Conservation (phyloP, 371 early-diverging fungal genomes). For the Rhizopus delemar region DNA sequence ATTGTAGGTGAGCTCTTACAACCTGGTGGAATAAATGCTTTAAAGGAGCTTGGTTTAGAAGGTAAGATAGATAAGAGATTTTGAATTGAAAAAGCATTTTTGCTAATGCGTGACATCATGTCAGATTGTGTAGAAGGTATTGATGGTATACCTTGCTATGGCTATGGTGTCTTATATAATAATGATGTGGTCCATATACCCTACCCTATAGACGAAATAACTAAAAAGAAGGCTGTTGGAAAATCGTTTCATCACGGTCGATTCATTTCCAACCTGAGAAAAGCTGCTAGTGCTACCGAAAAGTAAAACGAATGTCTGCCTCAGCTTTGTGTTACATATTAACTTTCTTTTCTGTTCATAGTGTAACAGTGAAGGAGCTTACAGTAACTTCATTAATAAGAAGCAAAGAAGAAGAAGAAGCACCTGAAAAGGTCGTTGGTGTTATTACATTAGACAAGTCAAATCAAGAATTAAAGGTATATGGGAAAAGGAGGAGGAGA, state of each 20-base stretch:
- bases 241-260: constrained; percentile 93
- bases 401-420: constrained; percentile 39
- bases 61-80: constrained; percentile 29
- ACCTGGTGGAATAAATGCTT: constrained; percentile 84
- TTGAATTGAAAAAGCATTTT: no score
- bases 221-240: constrained; percentile 60
- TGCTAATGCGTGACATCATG: no score
- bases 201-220: constrained; percentile 54
- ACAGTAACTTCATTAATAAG: constrained; percentile 64
- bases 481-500: not conserved
- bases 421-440: constrained; percentile 52
- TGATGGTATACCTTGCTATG: constrained; percentile 83
- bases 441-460: constrained; percentile 40
- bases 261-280: constrained; percentile 83
- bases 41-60: constrained; percentile 72
- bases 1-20: constrained; percentile 95
- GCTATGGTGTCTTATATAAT: constrained; percentile 78
- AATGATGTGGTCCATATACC: constrained; percentile 62
- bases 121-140: constrained; percentile 81
- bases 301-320: constrained; percentile 34
- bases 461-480: constrained; percentile 26
- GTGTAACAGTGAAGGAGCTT: constrained; percentile 75
- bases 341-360: constrained; percentile 21
- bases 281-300: constrained; percentile 61
- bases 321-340: not conserved